Conservation (phyloP, 2,329 filamentous ascomycete genomes). For the Apiospora marii region DNA sequence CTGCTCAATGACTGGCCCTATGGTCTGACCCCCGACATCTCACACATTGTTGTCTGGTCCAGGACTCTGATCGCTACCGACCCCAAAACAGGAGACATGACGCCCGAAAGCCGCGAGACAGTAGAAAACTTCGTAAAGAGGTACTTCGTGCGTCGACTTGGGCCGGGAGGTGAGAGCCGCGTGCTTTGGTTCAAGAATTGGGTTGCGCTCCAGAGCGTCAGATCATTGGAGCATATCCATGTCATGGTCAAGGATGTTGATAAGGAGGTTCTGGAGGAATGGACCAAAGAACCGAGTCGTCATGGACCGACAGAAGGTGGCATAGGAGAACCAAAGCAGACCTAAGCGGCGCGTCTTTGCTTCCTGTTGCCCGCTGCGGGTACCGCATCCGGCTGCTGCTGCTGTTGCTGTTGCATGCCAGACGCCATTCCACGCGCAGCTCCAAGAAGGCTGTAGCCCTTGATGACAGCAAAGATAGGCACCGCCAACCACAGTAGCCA, state of each 20-base stretch:
- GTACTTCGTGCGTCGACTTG: constrained; percentile 70
- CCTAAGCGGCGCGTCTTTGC: constrained; percentile 58
- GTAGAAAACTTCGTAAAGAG: constrained; percentile 75
- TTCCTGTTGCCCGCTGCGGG: constrained; percentile 58
- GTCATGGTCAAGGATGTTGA: constrained; percentile 69
- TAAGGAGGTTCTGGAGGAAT: constrained; percentile 59
- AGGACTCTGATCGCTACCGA: constrained; percentile 83
- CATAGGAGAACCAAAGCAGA: constrained; percentile 31
- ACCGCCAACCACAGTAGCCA: constrained; percentile 65
- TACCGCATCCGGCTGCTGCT: constrained; percentile 41
- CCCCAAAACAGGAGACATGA: constrained; percentile 74
- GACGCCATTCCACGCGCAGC: constrained; percentile 61
- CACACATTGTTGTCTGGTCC: constrained; percentile 93
- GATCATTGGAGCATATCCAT: constrained; percentile 89
- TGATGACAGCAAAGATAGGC: constrained; percentile 63
- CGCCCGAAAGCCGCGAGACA: constrained; percentile 66
- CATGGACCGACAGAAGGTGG: constrained; percentile 35
- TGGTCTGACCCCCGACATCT: constrained; percentile 69
- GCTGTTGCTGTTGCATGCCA: constrained; percentile 52
- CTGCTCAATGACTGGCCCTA: constrained; percentile 96
- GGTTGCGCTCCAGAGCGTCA: constrained; percentile 86
- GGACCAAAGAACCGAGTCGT: constrained; percentile 57
- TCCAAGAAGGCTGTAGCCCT: constrained; percentile 61
- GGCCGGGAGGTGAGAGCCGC: constrained; percentile 54
- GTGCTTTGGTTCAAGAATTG: constrained; percentile 96